phyloP scores from a whole-genome alignment of 768 basidiomycete species.

The Coprinopsis sp. region DNA sequence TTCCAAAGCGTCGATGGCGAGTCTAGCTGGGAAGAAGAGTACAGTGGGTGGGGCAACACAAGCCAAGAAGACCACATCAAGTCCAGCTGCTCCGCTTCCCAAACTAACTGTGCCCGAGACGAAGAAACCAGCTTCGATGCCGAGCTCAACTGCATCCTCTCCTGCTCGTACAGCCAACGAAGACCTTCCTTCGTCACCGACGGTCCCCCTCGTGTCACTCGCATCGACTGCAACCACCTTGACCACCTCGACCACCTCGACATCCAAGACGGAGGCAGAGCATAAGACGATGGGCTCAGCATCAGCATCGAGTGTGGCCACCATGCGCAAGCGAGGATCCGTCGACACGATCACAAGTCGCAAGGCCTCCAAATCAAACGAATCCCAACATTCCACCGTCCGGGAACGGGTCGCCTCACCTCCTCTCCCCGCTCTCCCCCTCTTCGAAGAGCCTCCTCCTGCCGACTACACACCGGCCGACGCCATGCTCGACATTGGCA shows the following conservation, averaged over 20 bases:
- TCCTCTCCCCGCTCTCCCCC: constrained; percentile 10
- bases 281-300: constrained; percentile 42
- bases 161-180: no score
- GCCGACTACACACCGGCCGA: constrained; percentile 40
- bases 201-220: not conserved
- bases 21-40: constrained; percentile 20
- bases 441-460: constrained; percentile 13
- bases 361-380: not conserved
- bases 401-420: constrained; percentile 5
- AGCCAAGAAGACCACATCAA: constrained; percentile 16
- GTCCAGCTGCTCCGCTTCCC: constrained; percentile 14
- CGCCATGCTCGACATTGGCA: constrained; percentile 78
- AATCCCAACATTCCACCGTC: not conserved
- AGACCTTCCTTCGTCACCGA: constrained; percentile 4
- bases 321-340: constrained; percentile 39
- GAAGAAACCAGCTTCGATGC: no score
- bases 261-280: constrained; percentile 15
- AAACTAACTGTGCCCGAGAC: not conserved
- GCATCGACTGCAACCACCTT: not conserved
- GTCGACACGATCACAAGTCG: constrained; percentile 39
- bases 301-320: constrained; percentile 38
- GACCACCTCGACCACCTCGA: not conserved
- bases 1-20: constrained; percentile 17
- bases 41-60: constrained; percentile 24
- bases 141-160: no score